Evolutionary conservation across 2,329 filamentous ascomycete genomes (phyloP), one percentile per base, ranked within the genome.

Genomic region (Trichoderma atrobrunneum): DNA sequence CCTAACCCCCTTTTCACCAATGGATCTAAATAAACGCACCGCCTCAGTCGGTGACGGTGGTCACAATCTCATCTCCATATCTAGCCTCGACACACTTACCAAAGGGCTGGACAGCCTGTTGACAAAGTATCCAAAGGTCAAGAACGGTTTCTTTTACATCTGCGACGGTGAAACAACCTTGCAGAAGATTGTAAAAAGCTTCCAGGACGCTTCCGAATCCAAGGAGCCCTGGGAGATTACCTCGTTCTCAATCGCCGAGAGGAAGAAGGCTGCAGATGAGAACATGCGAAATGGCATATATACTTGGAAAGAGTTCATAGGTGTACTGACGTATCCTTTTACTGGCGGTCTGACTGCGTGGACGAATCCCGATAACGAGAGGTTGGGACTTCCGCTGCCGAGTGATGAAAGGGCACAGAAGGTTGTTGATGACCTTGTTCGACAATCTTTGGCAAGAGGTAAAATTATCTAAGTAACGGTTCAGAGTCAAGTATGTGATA

Each of bases 111-210:
- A 62, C 21, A 61, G 57, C 24, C 67, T 70, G 7, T 54, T 70
- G 2, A 61, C 39, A 21, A 61, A 54, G 12, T 70, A 70, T 16
- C 57, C 67, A 14, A 70, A 54, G 3, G 18, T 39, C 21, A 70
- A 62, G n/a, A 70, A 70, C 21, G 39, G 24, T 39, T 70, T 70
- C 57, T 62, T 70, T 21, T 70, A 70, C 39, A 70, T 70, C 67
- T 70, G 67, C 30, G 67, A 70, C 16, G 67, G 67, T 30, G 30
- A 70, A 24, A 70, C 67, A 5, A 70, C 18, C 28, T 7, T 70
- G 57, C 67, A 70, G 39, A 43, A 57, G 30, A 54, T 70, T n/a
- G 57, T 70, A 5, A 36, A 70, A 36, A 62, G 57, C 28, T 70
- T 70, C 16, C 57, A 70, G 21, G 67, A 51, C 5, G 67, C 57